Evolutionary conservation across 805 yeast species (phyloP).

Genomic region (Candida patagonica): DNA sequence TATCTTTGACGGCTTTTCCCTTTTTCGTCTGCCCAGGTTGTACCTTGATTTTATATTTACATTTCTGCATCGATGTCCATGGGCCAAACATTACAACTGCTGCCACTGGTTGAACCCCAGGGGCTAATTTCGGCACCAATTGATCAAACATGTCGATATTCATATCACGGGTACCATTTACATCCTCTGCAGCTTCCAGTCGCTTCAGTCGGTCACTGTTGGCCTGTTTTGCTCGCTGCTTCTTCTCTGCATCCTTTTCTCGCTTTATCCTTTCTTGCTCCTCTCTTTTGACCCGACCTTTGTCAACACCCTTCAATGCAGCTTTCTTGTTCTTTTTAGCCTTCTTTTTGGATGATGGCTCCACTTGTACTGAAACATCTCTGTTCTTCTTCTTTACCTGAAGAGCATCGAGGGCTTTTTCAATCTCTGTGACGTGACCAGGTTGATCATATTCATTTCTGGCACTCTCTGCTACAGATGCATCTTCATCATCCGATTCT

Average conservation of each 20-base stretch:
- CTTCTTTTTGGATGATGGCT: conserved; percentile 56
- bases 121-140: conserved; percentile 19
- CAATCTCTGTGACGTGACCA: conserved; percentile 17
- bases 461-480: background rate
- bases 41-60: conserved; percentile 73
- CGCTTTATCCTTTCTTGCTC: conserved; percentile 31
- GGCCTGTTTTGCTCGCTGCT: conserved; percentile 32
- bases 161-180: conserved; percentile 26
- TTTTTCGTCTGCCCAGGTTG: conserved; percentile 74
- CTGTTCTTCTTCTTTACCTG: conserved; percentile 21
- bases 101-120: conserved; percentile 46
- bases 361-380: conserved; percentile 60
- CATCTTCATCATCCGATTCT: conserved; percentile 19
- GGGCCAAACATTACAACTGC: conserved; percentile 89
- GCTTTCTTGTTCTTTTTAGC: background rate
- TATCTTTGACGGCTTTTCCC: conserved; percentile 74
- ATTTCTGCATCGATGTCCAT: conserved; percentile 68
- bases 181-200: conserved; percentile 28
- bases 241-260: conserved; percentile 26
- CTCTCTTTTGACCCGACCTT: conserved; percentile 28
- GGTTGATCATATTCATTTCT: background rate
- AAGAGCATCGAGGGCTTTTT: conserved; percentile 21
- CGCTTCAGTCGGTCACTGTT: conserved; percentile 36
- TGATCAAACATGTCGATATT: conserved; percentile 37
- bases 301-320: conserved; percentile 45